Conservation (phyloP, 225 moss, liverwort and hornwort species). For the Physcomitrium patens region DNA sequence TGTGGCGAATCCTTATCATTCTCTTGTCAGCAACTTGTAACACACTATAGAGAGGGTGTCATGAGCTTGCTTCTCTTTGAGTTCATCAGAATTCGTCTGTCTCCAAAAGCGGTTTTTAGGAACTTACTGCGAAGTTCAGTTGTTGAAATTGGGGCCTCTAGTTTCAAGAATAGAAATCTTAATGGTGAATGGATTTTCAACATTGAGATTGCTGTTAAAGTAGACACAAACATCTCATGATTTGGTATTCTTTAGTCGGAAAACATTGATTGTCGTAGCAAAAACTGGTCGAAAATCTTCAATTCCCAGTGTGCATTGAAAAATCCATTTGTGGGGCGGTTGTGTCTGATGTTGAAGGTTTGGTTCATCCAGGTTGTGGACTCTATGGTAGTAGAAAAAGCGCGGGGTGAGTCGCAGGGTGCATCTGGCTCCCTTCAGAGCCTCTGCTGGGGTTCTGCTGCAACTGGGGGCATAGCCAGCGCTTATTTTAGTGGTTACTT, state of each 20-base stretch:
- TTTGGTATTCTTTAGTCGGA: neutral
- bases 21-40: neutral
- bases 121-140: neutral
- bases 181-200: neutral
- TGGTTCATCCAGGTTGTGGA: conserved; percentile 57
- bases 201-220: neutral
- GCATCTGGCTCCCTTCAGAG: conserved; percentile 75
- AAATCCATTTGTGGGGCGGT: neutral
- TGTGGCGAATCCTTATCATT: neutral
- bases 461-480: conserved; percentile 67
- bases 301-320: neutral
- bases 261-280: neutral
- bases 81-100: neutral
- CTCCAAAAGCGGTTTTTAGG: neutral
- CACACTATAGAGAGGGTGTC: neutral
- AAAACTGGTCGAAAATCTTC: neutral
- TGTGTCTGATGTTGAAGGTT: conserved; percentile 18
- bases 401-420: conserved; percentile 68
- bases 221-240: neutral
- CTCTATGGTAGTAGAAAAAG: conserved; percentile 77
- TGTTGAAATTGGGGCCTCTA: conserved; percentile 12
- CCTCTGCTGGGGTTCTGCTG: conserved; percentile 73
- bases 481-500: conserved; percentile 73
- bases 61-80: conserved; percentile 6
- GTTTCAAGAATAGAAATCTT: neutral